phyloP scores from a whole-genome alignment of 2,329 filamentous ascomycete species.

The Penicillium hesseltinei region DNA sequence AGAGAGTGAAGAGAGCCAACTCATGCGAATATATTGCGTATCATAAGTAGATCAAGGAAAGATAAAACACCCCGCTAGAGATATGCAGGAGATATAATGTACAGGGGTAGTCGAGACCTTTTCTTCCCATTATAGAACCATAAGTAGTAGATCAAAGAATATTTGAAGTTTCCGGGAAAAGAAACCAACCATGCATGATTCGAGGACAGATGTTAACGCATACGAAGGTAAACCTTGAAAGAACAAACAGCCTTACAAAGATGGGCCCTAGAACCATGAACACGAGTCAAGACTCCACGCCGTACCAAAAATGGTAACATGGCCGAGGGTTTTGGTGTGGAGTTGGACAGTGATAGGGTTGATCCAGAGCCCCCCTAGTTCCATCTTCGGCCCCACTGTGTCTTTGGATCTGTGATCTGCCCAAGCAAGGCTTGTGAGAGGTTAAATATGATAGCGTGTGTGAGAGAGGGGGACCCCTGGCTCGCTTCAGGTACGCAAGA shows the following conservation, averaged over 20 bases:
- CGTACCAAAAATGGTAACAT: conserved; percentile 22
- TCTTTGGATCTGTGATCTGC: not conserved
- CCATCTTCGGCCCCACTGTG: conserved; percentile 12
- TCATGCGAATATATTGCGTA: not conserved
- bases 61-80: not conserved
- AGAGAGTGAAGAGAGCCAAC: not conserved
- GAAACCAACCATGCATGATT: too few species aligned
- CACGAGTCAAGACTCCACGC: conserved; percentile 2
- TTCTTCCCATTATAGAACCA: not conserved
- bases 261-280: conserved; percentile 5
- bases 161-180: not conserved
- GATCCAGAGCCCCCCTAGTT: conserved; percentile 23
- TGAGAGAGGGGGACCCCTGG: not conserved
- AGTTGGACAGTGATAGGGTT: conserved; percentile 20
- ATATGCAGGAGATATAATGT: conserved; percentile 7
- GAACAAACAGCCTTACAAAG: not conserved
- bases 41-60: not conserved
- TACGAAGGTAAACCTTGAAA: not conserved
- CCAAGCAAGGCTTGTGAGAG: not conserved
- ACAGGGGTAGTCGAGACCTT: conserved; percentile 1
- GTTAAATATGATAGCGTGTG: not conserved
- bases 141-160: not conserved
- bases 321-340: conserved; percentile 17
- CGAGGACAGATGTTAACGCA: not conserved
- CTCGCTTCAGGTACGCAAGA: not conserved